Evolutionary conservation across 2,329 filamentous ascomycete species (phyloP).

Genomic region (Mycocentrospora acerina): DNA sequence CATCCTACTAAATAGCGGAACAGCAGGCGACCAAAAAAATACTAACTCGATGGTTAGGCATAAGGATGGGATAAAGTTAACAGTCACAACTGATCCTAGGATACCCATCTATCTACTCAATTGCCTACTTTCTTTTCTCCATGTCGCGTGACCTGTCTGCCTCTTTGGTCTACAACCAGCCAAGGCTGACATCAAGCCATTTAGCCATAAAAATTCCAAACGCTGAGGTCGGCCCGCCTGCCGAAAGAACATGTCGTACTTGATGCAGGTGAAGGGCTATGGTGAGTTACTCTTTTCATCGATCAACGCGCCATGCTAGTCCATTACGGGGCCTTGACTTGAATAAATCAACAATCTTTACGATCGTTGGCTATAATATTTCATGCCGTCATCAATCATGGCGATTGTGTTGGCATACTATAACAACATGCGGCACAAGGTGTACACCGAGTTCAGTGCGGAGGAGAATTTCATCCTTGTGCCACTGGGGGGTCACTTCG

Average conservation of each 20-base stretch:
- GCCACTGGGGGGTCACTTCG: conserved; percentile 42
- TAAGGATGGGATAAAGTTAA: no score
- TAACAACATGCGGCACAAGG: conserved; percentile 43
- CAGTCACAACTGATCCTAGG: no score
- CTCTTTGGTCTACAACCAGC: no score
- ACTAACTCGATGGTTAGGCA: no score
- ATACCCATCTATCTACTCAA: no score
- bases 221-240: conserved; percentile 38
- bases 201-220: conserved; percentile 38
- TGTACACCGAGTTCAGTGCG: conserved; percentile 41
- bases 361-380: conserved; percentile 43
- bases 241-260: conserved; percentile 39
- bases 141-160: no score
- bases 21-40: no score
- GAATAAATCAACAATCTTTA: conserved; percentile 40
- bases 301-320: conserved; percentile 1
- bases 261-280: conserved; percentile 38
- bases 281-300: conserved; percentile 11
- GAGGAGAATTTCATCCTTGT: conserved; percentile 41
- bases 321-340: conserved; percentile 17
- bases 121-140: no score
- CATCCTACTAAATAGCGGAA: no score
- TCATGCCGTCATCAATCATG: conserved; percentile 41
- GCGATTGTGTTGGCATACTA: conserved; percentile 43
- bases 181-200: conserved; percentile 31